phyloP scores from a whole-genome alignment of 2,329 filamentous ascomycete genomes.

The Zymoseptoria brevis region DNA sequence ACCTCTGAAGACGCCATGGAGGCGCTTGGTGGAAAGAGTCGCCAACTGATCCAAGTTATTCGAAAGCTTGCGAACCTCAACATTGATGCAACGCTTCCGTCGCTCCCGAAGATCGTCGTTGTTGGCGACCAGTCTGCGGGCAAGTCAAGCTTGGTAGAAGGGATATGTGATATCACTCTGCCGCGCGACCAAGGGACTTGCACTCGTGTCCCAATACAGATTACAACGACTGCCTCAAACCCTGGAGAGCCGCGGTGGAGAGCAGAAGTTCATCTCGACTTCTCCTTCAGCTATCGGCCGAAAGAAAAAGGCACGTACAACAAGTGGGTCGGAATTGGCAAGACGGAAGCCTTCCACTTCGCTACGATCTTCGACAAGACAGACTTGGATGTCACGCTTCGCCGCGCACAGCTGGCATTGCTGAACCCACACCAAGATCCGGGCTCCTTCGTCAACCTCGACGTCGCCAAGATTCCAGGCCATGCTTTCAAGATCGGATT shows the following conservation, averaged over 20 bases:
- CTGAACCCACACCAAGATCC: conserved; percentile 56
- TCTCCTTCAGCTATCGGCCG: conserved; percentile 52
- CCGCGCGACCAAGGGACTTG: conserved; percentile 66
- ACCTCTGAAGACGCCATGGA: conserved; percentile 28
- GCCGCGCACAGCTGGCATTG: conserved; percentile 68
- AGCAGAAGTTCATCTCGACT: conserved; percentile 39
- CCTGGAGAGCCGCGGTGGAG: conserved; percentile 44
- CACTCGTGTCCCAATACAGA: conserved; percentile 70
- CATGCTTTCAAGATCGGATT: conserved; percentile 53
- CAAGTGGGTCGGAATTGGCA: conserved; percentile 52
- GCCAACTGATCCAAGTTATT: conserved; percentile 57
- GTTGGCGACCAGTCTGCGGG: conserved; percentile 80
- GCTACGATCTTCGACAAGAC: conserved; percentile 53
- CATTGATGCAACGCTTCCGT: conserved; percentile 58
- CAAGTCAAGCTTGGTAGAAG: conserved; percentile 47
- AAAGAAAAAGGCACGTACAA: conserved; percentile 46
- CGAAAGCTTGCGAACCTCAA: conserved; percentile 63
- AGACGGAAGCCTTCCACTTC: conserved; percentile 48
- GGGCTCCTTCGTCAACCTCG: conserved; percentile 29
- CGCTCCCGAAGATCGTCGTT: conserved; percentile 70
- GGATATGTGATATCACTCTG: conserved; percentile 55
- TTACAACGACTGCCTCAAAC: conserved; percentile 54
- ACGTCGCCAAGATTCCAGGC: neutral
- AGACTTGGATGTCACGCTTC: conserved; percentile 59
- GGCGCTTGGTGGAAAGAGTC: conserved; percentile 55